Base-by-base conservation (phyloP, 164 flowering plant species). In the Chloranthus sessilifolius region DNA sequence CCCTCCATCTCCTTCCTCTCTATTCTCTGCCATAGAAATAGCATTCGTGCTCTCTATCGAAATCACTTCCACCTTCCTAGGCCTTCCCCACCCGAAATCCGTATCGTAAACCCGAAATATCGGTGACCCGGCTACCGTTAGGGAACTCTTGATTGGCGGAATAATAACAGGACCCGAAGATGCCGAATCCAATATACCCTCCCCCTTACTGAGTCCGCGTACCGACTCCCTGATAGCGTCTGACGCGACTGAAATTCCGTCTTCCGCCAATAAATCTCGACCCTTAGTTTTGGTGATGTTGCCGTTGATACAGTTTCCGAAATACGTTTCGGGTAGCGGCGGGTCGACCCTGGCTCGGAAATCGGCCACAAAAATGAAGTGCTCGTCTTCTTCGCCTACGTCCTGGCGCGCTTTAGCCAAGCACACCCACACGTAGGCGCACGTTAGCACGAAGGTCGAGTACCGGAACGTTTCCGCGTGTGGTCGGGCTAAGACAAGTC, bases 81-180 rank as follows among this genome's bases (percentile, higher is more conserved):
- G 80, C 62, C 34, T 77, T 9, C 85, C 85, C 73, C 71, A 79
- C 10, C 85, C 85, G 42, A 73, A 82, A 72, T 82, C 78, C 2
- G 63, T 65, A 14, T 67, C 74, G 26, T 82, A 82, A 7, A 44
- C 55, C 1, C 27, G 54, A 6, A 73, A 31, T 47, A 47, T 68
- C 3, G 79, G 72, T 7, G 85, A 68, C 3, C 81, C 78, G 0
- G 75, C 59, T 12, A 76, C 64, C 6, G 29, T 11, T 3, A 64
- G 7, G 0, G 21, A 21, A 3, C 52, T 35, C 2, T 14, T 52
- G 11, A 2, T 53, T 2, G 68, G 69, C 25, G 23, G 2, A 58
- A 3, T 8, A 2, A 3, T 42, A n/a, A 12, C 12, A 9, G 5
- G 0, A 25, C 45, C 21, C 1, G n/a, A 47, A 26, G 62, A 63